Base-by-base conservation (phyloP, 2,329 filamentous ascomycete species). In the Teratosphaeria zuluensis region DNA sequence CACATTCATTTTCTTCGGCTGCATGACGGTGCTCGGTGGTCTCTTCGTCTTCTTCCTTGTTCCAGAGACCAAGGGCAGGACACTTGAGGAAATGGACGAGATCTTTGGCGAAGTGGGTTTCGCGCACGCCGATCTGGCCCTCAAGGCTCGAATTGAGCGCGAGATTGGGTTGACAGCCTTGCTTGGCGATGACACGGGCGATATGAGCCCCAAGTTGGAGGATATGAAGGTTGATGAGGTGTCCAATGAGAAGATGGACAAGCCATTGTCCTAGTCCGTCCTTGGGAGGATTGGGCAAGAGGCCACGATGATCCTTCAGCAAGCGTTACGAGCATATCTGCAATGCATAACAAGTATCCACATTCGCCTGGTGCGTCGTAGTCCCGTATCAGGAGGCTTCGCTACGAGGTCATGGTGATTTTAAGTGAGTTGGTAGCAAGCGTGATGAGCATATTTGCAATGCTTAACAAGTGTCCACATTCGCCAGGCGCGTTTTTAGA, bases 101-200 rank as follows among this genome's bases (percentile, higher is more conserved):
- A 7, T 67, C 2, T 69, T 69, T n/a, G 68, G 68, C 12, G 31
- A 53, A 24, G 35, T 78, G 75, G 35, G 78, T 75, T 57, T 63
- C 55, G 63, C 63, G 2, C 53, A 63, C 55, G 61, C 53, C 1
- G 61, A 64, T 57, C 31, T 61, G 57, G 53, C 58, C 4, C 56
- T 57, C 11, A 64, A 64, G 55, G 52, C 54, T 16, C 53, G 56
- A 35, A 64, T 63, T 21, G 62, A 64, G 51, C 53, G 56, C n/a
- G 59, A 64, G n/a, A 64, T 64, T 46, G 62, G 62, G 4, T 46
- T 64, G 6, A 61, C 58, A 0, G 61, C 62, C 32, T 42, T 64
- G 19, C 46, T 64, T 19, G 56, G 60, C 31, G 59, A 58, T 35
- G 61, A 62, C 21, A 51, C 19, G 21, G 38, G 38, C 42, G n/a